Conservation (phyloP, 2,329 filamentous ascomycete species). For the Fusarium continuum region DNA sequence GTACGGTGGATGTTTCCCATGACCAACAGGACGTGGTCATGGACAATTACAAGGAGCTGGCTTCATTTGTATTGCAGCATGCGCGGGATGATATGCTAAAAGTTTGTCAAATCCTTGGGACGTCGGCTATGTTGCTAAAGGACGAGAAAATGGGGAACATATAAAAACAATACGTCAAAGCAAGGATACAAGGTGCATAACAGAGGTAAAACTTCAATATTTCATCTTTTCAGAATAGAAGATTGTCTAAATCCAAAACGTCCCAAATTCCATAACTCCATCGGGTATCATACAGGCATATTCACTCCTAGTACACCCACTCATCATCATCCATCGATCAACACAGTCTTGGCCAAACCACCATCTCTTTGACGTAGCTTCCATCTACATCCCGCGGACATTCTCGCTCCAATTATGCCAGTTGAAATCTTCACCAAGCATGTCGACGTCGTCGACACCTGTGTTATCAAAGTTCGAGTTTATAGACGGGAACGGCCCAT, state of each 20-base stretch:
- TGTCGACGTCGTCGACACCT: conserved; percentile 49
- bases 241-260: conserved; percentile 21
- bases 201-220: not conserved
- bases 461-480: conserved; percentile 44
- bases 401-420: conserved; percentile 61
- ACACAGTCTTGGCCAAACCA: conserved; percentile 9
- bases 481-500: conserved; percentile 45
- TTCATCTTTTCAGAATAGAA: conserved; percentile 19
- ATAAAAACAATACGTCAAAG: not conserved
- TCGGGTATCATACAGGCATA: conserved; percentile 41
- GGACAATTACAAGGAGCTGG: not conserved
- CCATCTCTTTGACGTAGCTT: conserved; percentile 40
- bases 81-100: not conserved
- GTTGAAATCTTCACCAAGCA: conserved; percentile 56
- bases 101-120: conserved; percentile 25
- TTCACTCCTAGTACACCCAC: conserved; percentile 8
- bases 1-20: not conserved
- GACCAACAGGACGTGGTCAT: not conserved
- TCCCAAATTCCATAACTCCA: conserved; percentile 14
- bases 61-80: not conserved
- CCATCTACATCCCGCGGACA: conserved; percentile 52
- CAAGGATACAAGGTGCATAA: not conserved
- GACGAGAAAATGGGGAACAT: no score
- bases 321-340: not conserved
- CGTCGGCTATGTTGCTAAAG: no score